A percentile compares a stretch with the other conserved stretches of the same genome.
phyloP scores from a whole-genome alignment of 2,329 filamentous ascomycete species.

The Venturia aucupariae region DNA sequence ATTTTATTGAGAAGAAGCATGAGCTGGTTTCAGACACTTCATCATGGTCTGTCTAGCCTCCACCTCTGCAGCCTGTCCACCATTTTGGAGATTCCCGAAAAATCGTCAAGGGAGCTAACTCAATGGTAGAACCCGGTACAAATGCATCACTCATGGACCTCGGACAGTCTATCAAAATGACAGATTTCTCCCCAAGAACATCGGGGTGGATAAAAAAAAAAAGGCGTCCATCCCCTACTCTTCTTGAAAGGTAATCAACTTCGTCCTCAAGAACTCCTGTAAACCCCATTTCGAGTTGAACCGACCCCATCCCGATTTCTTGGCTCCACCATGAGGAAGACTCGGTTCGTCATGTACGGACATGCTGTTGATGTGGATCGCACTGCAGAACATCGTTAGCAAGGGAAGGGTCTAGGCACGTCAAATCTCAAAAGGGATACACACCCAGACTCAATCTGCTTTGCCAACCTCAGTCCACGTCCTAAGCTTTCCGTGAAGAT shows the following conservation, averaged over 20 bases:
- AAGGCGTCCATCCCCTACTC: too few relatives aligned
- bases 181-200: too few relatives aligned
- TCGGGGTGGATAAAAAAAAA: too few relatives aligned
- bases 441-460: conserved; percentile 18
- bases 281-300: conserved; percentile 38
- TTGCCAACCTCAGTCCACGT: conserved; percentile 18
- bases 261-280: conserved; percentile 37
- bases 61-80: too few relatives aligned
- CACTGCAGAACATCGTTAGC: conserved; percentile 21
- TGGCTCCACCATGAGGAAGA: conserved; percentile 41
- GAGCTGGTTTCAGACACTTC: too few relatives aligned
- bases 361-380: conserved; percentile 44
- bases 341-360: conserved; percentile 40
- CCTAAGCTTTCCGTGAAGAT: conserved; percentile 32
- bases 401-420: background rate
- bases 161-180: too few relatives aligned
- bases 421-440: background rate
- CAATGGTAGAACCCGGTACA: too few relatives aligned
- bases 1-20: too few relatives aligned
- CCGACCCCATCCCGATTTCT: conserved; percentile 40
- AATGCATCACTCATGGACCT: too few relatives aligned
- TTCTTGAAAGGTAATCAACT: conserved; percentile 32
- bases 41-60: too few relatives aligned
- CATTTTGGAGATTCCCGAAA: too few relatives aligned
- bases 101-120: too few relatives aligned